Conservation (phyloP, 1,139 yeast genomes). For the Kodamaea derodonti region DNA sequence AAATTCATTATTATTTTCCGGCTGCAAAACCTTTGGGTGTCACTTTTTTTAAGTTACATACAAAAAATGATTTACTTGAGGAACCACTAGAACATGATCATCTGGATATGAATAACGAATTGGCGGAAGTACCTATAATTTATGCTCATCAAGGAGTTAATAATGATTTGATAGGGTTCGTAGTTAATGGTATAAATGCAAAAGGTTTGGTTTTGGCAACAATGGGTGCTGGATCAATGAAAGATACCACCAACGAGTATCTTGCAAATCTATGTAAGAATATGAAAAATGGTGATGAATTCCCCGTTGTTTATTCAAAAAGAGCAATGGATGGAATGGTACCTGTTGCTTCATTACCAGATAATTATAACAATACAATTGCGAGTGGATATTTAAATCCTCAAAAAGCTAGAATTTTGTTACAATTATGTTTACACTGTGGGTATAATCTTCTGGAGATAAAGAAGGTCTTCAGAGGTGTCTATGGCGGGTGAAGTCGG, state of each 20-base stretch:
- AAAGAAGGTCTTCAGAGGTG: conserved; percentile 45
- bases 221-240: conserved; percentile 68
- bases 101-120: conserved; percentile 13
- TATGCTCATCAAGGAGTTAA: conserved; percentile 63
- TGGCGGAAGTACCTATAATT: conserved; percentile 48
- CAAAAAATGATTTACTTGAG: conserved; percentile 4
- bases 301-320: conserved; percentile 62
- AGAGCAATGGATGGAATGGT: conserved; percentile 66
- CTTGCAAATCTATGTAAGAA: conserved; percentile 17
- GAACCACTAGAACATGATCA: too few relatives aligned
- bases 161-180: conserved; percentile 41
- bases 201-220: conserved; percentile 63
- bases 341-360: conserved; percentile 46
- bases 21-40: conserved; percentile 56
- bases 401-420: conserved; percentile 57
- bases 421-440: conserved; percentile 54
- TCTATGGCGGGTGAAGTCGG: conserved; percentile 20
- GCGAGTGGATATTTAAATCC: conserved; percentile 71
- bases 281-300: conserved; percentile 18
- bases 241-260: conserved; percentile 45
- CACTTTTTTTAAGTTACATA: conserved; percentile 33
- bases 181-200: conserved; percentile 38
- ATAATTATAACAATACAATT: conserved; percentile 24
- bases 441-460: conserved; percentile 39
- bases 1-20: conserved; percentile 62